A percentile compares a stretch with the other conserved stretches of the same genome.
Conservation (phyloP, 176 grass and related monocot species). For the Lolium rigidum region DNA sequence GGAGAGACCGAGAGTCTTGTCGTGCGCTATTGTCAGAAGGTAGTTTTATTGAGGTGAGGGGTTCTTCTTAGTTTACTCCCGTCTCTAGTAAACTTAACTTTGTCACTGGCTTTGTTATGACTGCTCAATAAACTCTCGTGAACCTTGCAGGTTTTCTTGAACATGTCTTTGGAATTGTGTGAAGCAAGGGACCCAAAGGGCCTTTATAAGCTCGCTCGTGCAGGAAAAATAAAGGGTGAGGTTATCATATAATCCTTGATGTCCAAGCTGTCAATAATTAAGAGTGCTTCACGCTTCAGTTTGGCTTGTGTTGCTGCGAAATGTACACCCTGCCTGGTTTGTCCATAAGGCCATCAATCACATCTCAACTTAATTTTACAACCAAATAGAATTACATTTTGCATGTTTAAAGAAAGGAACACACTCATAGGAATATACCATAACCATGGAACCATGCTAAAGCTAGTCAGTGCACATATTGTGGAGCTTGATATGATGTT, state of each 20-base stretch:
- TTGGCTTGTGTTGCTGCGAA: background rate
- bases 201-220: constrained; percentile 97
- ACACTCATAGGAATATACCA: background rate
- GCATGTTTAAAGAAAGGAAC: background rate
- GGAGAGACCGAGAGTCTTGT: constrained; percentile 75
- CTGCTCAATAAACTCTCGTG: background rate
- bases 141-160: constrained; percentile 88
- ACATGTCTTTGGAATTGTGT: constrained; percentile 94
- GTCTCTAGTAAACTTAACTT: background rate
- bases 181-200: constrained; percentile 96
- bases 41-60: constrained; percentile 89
- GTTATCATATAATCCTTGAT: constrained; percentile 25
- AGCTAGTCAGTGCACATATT: no score
- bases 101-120: background rate
- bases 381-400: background rate
- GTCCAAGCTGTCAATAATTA: background rate
- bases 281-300: background rate
- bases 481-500: background rate
- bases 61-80: constrained; percentile 22
- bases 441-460: no score
- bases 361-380: background rate
- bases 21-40: constrained; percentile 75
- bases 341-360: background rate
- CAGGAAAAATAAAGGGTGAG: constrained; percentile 94
- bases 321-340: background rate